phyloP scores from a whole-genome alignment of 1,284 basidiomycete genomes.

The Puccinia hordei region DNA sequence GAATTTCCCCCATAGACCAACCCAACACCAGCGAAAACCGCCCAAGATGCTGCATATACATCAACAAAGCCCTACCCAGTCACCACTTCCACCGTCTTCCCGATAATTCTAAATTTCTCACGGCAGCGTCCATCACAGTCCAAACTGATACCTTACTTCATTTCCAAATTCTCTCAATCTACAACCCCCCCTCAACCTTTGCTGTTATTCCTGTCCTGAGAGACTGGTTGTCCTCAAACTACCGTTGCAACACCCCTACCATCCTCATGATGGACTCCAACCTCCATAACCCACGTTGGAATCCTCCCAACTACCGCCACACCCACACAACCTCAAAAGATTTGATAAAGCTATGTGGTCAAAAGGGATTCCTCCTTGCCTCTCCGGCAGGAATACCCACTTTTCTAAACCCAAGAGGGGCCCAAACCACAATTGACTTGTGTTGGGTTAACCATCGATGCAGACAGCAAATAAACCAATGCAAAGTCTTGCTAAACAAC shows the following conservation, averaged over 20 bases:
- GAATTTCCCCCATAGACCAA: background rate
- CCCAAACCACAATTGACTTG: background rate
- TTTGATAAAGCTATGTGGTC: background rate
- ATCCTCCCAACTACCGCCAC: background rate
- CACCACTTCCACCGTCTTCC: background rate
- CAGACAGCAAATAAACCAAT: background rate
- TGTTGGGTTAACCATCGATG: slow-evolving; percentile 2
- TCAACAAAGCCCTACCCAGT: background rate
- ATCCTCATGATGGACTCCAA: slow-evolving; percentile 16
- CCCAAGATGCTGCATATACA: background rate
- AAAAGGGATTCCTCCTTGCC: too few relatives aligned
- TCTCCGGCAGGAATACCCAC: too few relatives aligned
- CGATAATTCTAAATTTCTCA: background rate
- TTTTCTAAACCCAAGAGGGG: too few relatives aligned
- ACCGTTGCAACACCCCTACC: background rate
- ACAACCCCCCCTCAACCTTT: background rate
- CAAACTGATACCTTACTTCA: background rate
- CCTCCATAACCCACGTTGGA: too few relatives aligned
- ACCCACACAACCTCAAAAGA: background rate
- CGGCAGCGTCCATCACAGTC: background rate
- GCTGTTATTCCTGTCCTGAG: background rate
- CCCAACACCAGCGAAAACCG: background rate
- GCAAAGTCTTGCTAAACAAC: background rate
- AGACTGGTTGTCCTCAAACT: background rate
- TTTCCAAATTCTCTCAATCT: background rate